Percentiles rank a stretch among this genome's conserved stretches.
These are phyloP conservation scores for Inonotus hispidus DNA, from an alignment of 1,284 basidiomycete genomes.

Conservation along the genomic window DNA sequence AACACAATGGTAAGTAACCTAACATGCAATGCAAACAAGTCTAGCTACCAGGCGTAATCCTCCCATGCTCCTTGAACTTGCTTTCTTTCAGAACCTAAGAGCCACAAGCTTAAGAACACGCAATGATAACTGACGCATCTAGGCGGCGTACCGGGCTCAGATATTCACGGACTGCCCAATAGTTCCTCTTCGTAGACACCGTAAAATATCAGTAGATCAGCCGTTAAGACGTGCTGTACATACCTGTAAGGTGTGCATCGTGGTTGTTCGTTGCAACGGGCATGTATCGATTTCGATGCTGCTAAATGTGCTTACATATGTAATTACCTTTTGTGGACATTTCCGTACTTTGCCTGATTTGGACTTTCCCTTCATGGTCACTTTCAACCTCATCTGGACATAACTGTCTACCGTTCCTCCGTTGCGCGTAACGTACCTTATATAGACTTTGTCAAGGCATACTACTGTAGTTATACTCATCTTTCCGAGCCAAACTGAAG, in stretches of 20 bases:
- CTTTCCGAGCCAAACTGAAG: no score
- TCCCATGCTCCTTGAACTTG: constrained; percentile 98
- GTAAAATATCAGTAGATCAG: constrained; percentile 1
- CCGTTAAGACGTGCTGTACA: not conserved
- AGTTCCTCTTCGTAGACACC: constrained; percentile 51
- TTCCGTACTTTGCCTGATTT: not conserved
- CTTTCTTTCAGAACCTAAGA: constrained; percentile 89
- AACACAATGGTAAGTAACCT: constrained; percentile 23
- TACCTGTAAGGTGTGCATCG: constrained; percentile 17
- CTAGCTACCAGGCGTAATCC: constrained; percentile 88
- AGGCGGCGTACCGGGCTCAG: constrained; percentile 75
- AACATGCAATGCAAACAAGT: constrained; percentile 9
- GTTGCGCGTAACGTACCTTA: no score
- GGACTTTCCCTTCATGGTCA: not conserved
- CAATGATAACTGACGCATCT: constrained; percentile 25
- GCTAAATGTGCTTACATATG: constrained; percentile 6
- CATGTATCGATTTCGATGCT: constrained; percentile 2
- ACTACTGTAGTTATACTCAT: no score
- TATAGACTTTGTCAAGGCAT: no score
- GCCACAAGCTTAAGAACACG: constrained; percentile 23
- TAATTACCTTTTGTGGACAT: not conserved
- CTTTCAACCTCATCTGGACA: no score
- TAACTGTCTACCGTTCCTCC: no score
- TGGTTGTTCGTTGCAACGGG: constrained; percentile 13
- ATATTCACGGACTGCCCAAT: constrained; percentile 95